A percentile compares a stretch with the other conserved stretches of the same genome.
Conservation (phyloP, 2,329 filamentous ascomycete species). For the Didymella exigua region DNA sequence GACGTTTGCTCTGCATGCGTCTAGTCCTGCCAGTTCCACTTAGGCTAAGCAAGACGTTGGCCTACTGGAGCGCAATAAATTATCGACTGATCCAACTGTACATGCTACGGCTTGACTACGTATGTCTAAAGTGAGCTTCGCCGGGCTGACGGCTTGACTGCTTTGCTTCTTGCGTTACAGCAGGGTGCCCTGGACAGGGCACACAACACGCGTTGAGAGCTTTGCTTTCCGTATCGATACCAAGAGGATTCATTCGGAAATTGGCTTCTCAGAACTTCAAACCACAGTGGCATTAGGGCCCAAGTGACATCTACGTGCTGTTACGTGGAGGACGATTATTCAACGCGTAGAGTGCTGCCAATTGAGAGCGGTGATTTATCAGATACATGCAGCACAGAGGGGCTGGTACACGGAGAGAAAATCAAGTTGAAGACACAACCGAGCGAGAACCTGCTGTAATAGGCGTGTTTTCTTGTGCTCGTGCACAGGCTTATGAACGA, state of each 20-base stretch:
- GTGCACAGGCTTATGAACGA: constrained; percentile 35
- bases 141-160: neutral
- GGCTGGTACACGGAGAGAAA: constrained; percentile 43
- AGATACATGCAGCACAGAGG: constrained; percentile 39
- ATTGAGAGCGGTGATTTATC: constrained; percentile 29
- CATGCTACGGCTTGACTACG: neutral
- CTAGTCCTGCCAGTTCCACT: constrained; percentile 9
- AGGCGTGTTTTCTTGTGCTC: constrained; percentile 33
- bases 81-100: neutral
- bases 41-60: constrained; percentile 1
- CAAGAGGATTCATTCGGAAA: constrained; percentile 8
- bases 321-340: constrained; percentile 17
- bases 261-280: constrained; percentile 14
- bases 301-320: constrained; percentile 20
- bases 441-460: constrained; percentile 38
- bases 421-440: constrained; percentile 35
- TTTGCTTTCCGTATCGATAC: constrained; percentile 1
- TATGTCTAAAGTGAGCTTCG: neutral
- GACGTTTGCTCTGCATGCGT: constrained; percentile 21
- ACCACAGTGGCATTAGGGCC: constrained; percentile 10
- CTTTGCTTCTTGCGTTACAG: constrained; percentile 1
- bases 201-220: constrained; percentile 5
- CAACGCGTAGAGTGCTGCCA: constrained; percentile 33
- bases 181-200: constrained; percentile 1
- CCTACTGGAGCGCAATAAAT: neutral